Percentiles rank a stretch among this genome's conserved stretches.
Evolutionary conservation across 2,329 filamentous ascomycete species (phyloP).

Genomic region (Phialophora expanda): DNA sequence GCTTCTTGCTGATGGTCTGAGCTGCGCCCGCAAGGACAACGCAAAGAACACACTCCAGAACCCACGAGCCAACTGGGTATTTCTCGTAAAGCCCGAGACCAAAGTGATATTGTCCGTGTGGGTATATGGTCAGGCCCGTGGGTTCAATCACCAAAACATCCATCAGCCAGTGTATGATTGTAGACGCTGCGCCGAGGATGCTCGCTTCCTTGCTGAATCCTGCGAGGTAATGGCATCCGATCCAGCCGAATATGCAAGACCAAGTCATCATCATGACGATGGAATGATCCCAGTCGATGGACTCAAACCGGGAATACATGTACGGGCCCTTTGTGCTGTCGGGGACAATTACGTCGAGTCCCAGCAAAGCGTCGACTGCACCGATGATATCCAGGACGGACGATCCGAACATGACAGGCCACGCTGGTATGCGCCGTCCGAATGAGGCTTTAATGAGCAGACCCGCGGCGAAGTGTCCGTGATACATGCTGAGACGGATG

Average conservation of each 20-base stretch:
- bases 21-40: background rate
- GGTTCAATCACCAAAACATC: constrained; percentile 7
- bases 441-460: constrained; percentile 3
- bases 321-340: constrained; percentile 6
- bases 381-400: constrained; percentile 6
- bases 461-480: constrained; percentile 4
- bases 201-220: constrained; percentile 14
- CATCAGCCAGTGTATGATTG: constrained; percentile 12
- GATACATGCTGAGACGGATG: background rate
- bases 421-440: background rate
- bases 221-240: constrained; percentile 10
- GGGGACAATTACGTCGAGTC: constrained; percentile 6
- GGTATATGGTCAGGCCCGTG: constrained; percentile 7
- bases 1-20: background rate
- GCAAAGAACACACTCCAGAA: constrained; percentile 5
- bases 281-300: constrained; percentile 10
- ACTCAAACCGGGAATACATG: constrained; percentile 8
- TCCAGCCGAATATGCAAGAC: constrained; percentile 7
- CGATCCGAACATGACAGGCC: constrained; percentile 11
- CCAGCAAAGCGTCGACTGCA: constrained; percentile 3
- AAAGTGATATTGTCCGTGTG: constrained; percentile 10
- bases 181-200: constrained; percentile 1
- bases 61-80: constrained; percentile 6
- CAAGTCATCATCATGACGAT: constrained; percentile 7
- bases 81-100: constrained; percentile 9